Evolutionary conservation across 352 stramenopile species (phyloP).

Genomic region (Phytopythium aichiense): DNA sequence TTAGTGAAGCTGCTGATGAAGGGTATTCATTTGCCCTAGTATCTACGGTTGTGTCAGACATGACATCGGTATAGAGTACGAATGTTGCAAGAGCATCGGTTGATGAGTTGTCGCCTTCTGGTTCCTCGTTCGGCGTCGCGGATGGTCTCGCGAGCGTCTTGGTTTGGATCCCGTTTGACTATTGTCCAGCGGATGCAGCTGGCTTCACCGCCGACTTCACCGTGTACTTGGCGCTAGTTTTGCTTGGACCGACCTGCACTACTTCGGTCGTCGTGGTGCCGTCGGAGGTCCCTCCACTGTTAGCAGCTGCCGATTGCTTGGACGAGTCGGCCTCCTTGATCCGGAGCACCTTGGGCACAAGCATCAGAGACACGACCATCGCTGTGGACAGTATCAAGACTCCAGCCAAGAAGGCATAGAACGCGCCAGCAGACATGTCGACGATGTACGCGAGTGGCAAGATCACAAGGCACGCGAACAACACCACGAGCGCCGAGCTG

Average conservation of each 20-base stretch:
- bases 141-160: not conserved
- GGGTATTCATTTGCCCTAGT: not conserved
- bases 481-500: slow-evolving; percentile 36
- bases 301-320: not conserved
- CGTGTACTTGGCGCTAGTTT: not conserved
- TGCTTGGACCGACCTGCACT: too few relatives aligned
- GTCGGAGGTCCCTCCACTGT: not conserved
- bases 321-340: slow-evolving; percentile 20
- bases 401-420: slow-evolving; percentile 30
- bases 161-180: not conserved
- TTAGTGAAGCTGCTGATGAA: not conserved
- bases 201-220: not conserved
- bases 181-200: not conserved
- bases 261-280: not conserved
- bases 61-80: not conserved
- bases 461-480: slow-evolving; percentile 41
- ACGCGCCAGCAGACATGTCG: slow-evolving; percentile 27
- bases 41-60: not conserved
- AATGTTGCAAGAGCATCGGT: not conserved
- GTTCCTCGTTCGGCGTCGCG: not conserved
- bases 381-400: slow-evolving; percentile 28
- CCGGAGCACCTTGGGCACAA: slow-evolving; percentile 36
- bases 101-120: not conserved
- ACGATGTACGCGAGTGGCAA: slow-evolving; percentile 47
- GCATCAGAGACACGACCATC: slow-evolving; percentile 40